phyloP scores from a whole-genome alignment of 2,329 filamentous ascomycete genomes.

The Dactylellina drechsleri region DNA sequence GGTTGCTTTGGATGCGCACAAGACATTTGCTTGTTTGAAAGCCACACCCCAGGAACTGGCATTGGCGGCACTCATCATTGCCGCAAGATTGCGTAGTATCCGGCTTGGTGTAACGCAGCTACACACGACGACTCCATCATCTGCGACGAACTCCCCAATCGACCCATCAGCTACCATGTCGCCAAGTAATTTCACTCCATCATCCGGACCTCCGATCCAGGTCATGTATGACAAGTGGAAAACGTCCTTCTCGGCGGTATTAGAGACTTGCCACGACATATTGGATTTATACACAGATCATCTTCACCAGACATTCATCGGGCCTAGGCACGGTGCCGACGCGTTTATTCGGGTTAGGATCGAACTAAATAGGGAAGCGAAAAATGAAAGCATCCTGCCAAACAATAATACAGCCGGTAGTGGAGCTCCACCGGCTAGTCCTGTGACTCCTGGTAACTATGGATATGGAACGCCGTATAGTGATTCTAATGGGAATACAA shows the following conservation, averaged over 20 bases:
- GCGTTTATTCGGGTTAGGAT: slow-evolving; percentile 88
- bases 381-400: slow-evolving; percentile 64
- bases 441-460: slow-evolving; percentile 51
- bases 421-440: slow-evolving; percentile 49
- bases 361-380: slow-evolving; percentile 81
- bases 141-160: slow-evolving; percentile 63
- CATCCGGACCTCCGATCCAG: slow-evolving; percentile 19
- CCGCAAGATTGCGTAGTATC: slow-evolving; percentile 73
- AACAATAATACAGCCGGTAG: slow-evolving; percentile 60
- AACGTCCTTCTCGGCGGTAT: slow-evolving; percentile 65
- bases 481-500: slow-evolving; percentile 45
- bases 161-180: slow-evolving; percentile 28
- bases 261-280: slow-evolving; percentile 87
- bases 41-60: slow-evolving; percentile 87
- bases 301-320: slow-evolving; percentile 77
- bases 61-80: slow-evolving; percentile 82
- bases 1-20: slow-evolving; percentile 88
- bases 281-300: slow-evolving; percentile 93
- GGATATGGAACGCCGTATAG: slow-evolving; percentile 44
- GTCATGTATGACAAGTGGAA: slow-evolving; percentile 60
- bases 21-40: slow-evolving; percentile 91
- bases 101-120: slow-evolving; percentile 64
- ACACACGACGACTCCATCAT: slow-evolving; percentile 65
- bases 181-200: slow-evolving; percentile 15
- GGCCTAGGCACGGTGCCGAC: slow-evolving; percentile 76